phyloP scores from a whole-genome alignment of 495 filamentous ascomycete genomes.

The Aspergillus kassunensis region DNA sequence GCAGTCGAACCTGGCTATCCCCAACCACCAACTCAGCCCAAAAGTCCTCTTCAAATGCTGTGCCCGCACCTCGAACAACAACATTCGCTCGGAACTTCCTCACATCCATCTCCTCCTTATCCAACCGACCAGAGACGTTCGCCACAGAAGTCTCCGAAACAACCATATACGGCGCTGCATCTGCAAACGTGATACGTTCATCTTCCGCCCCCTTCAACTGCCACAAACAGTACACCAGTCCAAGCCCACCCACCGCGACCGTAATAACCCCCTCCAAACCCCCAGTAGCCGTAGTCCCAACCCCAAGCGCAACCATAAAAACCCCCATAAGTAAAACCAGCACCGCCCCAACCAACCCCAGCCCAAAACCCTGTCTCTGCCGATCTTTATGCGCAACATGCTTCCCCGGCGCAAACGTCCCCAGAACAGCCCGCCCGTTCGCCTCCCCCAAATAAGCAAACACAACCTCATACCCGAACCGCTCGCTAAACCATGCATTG shows the following conservation, averaged over 20 bases:
- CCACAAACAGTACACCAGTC: background rate
- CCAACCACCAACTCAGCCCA: conserved; percentile 64
- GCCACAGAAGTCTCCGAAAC: conserved; percentile 65
- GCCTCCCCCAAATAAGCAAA: conserved; percentile 63
- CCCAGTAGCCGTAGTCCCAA: no score
- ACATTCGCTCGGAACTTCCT: conserved; percentile 86
- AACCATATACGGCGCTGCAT: conserved; percentile 73
- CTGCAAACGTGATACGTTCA: conserved; percentile 67
- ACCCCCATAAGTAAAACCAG: background rate
- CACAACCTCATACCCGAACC: conserved; percentile 63
- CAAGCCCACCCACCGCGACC: background rate
- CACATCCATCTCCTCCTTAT: conserved; percentile 59
- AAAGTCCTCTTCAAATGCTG: conserved; percentile 78
- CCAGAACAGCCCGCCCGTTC: conserved; percentile 60
- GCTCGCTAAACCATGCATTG: conserved; percentile 69
- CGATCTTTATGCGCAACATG: conserved; percentile 15
- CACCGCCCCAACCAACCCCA: background rate
- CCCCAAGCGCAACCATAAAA: background rate
- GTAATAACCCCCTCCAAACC: background rate
- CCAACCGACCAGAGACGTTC: conserved; percentile 59
- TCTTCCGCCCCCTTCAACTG: conserved; percentile 13
- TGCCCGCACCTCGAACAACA: conserved; percentile 57
- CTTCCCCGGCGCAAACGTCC: conserved; percentile 44
- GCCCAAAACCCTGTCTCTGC: background rate
- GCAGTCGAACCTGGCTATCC: conserved; percentile 32